Conservation (phyloP, 1,284 basidiomycete genomes). For the Agaricales sp. region DNA sequence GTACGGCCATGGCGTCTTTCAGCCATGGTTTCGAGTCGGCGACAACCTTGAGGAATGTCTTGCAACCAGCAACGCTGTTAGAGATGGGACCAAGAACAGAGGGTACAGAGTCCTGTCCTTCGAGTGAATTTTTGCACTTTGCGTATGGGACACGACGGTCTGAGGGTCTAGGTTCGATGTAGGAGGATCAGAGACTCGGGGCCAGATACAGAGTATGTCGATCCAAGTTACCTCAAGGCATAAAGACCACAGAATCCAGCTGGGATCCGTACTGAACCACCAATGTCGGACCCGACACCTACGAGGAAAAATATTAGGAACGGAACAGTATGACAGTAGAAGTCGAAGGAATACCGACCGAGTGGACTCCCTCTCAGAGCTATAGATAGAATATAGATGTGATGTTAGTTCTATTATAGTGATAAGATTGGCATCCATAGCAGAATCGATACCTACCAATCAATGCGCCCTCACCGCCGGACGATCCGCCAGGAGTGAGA, state of each 20-base stretch:
- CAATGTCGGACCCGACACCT: conserved; percentile 43
- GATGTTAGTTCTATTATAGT: conserved; percentile 8
- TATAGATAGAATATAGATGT: background rate
- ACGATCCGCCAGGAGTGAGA: conserved; percentile 47
- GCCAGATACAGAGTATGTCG: background rate
- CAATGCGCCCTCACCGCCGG: conserved; percentile 57
- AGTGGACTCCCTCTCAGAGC: background rate
- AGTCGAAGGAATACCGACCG: background rate
- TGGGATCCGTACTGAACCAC: conserved; percentile 14
- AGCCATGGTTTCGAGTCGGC: conserved; percentile 34
- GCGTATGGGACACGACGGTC: background rate
- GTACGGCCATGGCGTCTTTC: conserved; percentile 30
- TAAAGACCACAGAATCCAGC: conserved; percentile 1
- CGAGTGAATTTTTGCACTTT: background rate
- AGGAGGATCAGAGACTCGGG: background rate
- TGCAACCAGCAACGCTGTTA: conserved; percentile 32
- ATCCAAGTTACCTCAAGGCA: conserved; percentile 18
- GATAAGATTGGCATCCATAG: conserved; percentile 19
- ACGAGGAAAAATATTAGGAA: conserved; percentile 14
- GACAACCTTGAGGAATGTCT: conserved; percentile 34
- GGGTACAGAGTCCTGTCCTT: background rate
- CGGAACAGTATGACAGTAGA: background rate
- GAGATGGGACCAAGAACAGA: conserved; percentile 35
- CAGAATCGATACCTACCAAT: conserved; percentile 15
- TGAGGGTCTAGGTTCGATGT: background rate